These are phyloP conservation scores for Penicillium vulpinum DNA, from an alignment of 2,329 filamentous ascomycete species.

Conservation along the genomic window DNA sequence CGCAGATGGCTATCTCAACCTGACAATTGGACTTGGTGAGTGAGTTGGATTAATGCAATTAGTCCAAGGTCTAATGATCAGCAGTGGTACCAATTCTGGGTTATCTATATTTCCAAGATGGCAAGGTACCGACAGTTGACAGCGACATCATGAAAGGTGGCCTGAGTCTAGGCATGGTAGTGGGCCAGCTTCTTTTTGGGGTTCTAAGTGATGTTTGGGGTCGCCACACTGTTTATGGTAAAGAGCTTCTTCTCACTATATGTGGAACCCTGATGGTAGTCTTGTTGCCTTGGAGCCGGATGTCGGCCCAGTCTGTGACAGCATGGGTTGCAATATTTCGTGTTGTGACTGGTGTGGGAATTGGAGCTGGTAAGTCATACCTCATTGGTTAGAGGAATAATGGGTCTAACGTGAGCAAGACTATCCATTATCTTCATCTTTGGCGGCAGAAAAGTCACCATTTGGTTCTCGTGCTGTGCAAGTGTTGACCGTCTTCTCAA, in stretches of 20 bases:
- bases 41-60: neutral
- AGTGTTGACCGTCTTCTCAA: conserved; percentile 23
- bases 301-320: conserved; percentile 7
- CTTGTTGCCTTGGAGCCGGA: conserved; percentile 24
- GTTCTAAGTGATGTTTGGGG: conserved; percentile 29
- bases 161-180: conserved; percentile 28
- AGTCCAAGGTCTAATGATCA: neutral
- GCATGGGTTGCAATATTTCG: conserved; percentile 26
- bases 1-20: conserved; percentile 30
- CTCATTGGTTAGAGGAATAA: conserved; percentile 1
- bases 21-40: conserved; percentile 29
- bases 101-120: conserved; percentile 27
- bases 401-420: conserved; percentile 12
- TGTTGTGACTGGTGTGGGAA: conserved; percentile 26
- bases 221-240: conserved; percentile 28
- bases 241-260: conserved; percentile 27
- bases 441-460: conserved; percentile 15
- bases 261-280: conserved; percentile 27
- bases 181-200: conserved; percentile 29
- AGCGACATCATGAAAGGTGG: conserved; percentile 26
- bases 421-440: conserved; percentile 15
- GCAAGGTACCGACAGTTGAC: conserved; percentile 15
- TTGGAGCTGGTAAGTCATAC: conserved; percentile 23
- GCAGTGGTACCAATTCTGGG: conserved; percentile 30
- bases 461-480: conserved; percentile 19